A percentile compares a stretch with the other conserved stretches of the same genome.
Conservation (phyloP, 345 rosid genomes). For the Salix purpurea region DNA sequence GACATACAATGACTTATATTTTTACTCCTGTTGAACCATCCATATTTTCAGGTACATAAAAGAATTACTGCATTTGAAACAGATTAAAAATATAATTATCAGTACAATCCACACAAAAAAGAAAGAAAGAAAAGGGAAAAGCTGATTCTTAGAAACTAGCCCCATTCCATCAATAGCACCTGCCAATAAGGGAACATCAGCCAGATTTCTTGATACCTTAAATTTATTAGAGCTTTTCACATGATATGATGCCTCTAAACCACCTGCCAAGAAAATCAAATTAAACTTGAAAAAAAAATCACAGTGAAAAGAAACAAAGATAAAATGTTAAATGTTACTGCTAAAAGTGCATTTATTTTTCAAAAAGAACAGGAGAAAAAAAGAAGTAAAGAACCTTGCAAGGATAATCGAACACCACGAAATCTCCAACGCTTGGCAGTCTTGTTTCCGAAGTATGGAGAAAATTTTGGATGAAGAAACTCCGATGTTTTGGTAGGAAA, state of each 20-base stretch:
- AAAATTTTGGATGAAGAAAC: constrained; percentile 18
- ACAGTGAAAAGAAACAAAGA: background rate
- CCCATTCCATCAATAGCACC: background rate
- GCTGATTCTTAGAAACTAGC: background rate
- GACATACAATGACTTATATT: no score
- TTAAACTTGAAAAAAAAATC: background rate
- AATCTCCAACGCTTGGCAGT: background rate
- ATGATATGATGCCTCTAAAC: constrained; percentile 10
- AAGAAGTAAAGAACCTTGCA: constrained; percentile 22
- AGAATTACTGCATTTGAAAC: no score
- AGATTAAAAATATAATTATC: no score
- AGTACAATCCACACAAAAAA: no score
- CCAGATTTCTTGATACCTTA: constrained; percentile 19
- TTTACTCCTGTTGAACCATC: no score
- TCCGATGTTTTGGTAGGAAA: constrained; percentile 4
- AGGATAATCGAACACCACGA: constrained; percentile 19
- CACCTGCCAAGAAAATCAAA: constrained; percentile 32
- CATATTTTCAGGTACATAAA: no score
- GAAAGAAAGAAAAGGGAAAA: no score
- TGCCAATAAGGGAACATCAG: background rate
- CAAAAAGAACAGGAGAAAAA: background rate
- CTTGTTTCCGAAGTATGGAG: background rate
- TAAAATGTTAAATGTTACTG: background rate
- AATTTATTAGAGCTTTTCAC: constrained; percentile 17
- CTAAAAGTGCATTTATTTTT: background rate